Evolutionary conservation across 805 yeast genomes (phyloP), one percentile per base, ranked within the genome.

Genomic region (Saccharomycopsis amapae): DNA sequence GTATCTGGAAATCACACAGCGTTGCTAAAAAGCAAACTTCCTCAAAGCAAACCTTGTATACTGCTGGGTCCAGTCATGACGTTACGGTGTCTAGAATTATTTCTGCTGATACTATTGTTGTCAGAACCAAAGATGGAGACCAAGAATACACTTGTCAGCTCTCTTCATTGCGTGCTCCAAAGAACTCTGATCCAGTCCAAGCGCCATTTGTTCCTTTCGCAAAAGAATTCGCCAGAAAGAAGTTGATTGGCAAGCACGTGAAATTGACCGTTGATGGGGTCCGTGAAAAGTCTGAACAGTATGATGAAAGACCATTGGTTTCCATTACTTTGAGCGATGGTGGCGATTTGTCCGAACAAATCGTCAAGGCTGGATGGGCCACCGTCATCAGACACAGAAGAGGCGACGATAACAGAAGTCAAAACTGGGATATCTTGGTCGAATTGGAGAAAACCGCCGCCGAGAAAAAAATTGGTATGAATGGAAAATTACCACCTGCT

Each of bases 321-420:
- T 73, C 81, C 30, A 58, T 85, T 46, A 66, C 68, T 31, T 56
- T 73, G 31, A 62, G 68, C 28, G 78, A 75, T 43, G 76, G 75
- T 31, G 63, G 65, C 37, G 85, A 85, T 57, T 66, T 86, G 32
- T 76, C 85, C 5, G 76, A 78, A 54, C 55, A 66, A 26, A 60
- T 86, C 43, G 82, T 86, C 17, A 61, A 69, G 24, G 69, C 65
- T 48, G 96, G 96, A 5, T 77, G 67, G 62, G 94, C 89, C 13
- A 66, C 81, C n/a, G 95, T 85, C 20, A 71, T 84, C 48, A 78
- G 77, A 59, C 94, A 85, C 64, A 78, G 81, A 58, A 80, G 80
- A 62, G 85, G 81, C 48, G 84, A 81, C 38, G 64, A 71, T 10
- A 85, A 79, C 56, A 72, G 85, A 54, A 78, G 93, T 2, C 72